Conservation (phyloP, 108 stramenopile species). For the Cylindrotheca fusiformis region DNA sequence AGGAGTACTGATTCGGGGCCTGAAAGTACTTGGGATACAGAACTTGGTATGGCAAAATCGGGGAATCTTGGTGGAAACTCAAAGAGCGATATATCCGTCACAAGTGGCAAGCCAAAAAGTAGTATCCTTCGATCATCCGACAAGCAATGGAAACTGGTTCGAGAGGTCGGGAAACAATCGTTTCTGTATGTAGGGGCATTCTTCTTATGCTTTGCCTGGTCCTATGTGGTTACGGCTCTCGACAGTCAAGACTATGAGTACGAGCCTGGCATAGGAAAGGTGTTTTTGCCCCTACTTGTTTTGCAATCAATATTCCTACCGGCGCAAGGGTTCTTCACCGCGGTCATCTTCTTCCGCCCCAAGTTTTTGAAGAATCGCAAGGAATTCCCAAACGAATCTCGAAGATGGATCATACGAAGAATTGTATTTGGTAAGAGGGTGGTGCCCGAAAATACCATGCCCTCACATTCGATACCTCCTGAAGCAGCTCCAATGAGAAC, state of each 20-base stretch:
- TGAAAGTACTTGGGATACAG: no score
- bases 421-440: no score
- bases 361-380: not conserved
- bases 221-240: not conserved
- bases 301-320: slow-evolving; percentile 19
- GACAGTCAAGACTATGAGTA: not conserved
- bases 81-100: no score
- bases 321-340: slow-evolving; percentile 42
- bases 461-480: no score
- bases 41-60: not conserved
- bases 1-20: not conserved
- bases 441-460: no score
- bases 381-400: no score
- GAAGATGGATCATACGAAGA: no score
- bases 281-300: slow-evolving; percentile 1
- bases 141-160: not conserved
- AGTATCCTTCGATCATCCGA: not conserved
- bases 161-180: slow-evolving; percentile 1
- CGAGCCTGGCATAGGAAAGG: not conserved
- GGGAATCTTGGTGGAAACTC: not conserved
- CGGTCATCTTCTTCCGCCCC: not conserved
- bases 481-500: no score
- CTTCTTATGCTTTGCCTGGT: not conserved
- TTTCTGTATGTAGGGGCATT: slow-evolving; percentile 8
- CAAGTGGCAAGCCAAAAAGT: not conserved